phyloP scores from a whole-genome alignment of 75 land plant genomes.

The Isoetes taiwanensis region DNA sequence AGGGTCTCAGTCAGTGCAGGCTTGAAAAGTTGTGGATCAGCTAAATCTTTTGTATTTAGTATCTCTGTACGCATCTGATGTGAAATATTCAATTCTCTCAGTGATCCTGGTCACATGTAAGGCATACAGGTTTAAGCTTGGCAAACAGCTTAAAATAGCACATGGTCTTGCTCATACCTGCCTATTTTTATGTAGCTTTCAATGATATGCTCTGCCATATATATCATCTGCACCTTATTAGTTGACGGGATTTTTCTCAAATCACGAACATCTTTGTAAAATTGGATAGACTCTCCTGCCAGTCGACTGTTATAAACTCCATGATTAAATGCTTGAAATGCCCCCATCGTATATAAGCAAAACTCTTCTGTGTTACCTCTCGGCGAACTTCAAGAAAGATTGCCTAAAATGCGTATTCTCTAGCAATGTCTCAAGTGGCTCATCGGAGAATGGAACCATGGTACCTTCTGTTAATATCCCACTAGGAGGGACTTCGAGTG shows the following conservation, averaged over 20 bases:
- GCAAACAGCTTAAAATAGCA: background rate
- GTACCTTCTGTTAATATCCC: conserved; percentile 26
- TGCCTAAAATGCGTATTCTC: conserved; percentile 33
- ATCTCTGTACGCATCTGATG: conserved; percentile 36
- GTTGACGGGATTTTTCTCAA: conserved; percentile 26
- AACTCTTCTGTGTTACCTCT: too few species aligned
- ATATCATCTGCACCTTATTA: conserved; percentile 38
- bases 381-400: conserved; percentile 50
- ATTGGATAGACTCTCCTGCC: conserved; percentile 57
- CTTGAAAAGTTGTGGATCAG: conserved; percentile 42
- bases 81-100: conserved; percentile 51
- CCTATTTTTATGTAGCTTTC: conserved; percentile 37
- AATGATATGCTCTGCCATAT: conserved; percentile 51
- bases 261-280: conserved; percentile 42
- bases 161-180: conserved; percentile 5
- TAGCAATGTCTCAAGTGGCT: conserved; percentile 47
- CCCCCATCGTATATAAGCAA: too few species aligned
- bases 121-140: background rate
- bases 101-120: conserved; percentile 29
- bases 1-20: conserved; percentile 29
- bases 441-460: conserved; percentile 11
- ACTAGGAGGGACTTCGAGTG: conserved; percentile 48
- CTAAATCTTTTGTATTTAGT: conserved; percentile 32
- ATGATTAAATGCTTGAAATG: too few species aligned
- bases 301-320: too few species aligned